A percentile compares a stretch with the other conserved stretches of the same genome.
These are phyloP conservation scores for Albizia julibrissin DNA, from an alignment of 306 rosid genomes.

Conservation along the genomic window DNA sequence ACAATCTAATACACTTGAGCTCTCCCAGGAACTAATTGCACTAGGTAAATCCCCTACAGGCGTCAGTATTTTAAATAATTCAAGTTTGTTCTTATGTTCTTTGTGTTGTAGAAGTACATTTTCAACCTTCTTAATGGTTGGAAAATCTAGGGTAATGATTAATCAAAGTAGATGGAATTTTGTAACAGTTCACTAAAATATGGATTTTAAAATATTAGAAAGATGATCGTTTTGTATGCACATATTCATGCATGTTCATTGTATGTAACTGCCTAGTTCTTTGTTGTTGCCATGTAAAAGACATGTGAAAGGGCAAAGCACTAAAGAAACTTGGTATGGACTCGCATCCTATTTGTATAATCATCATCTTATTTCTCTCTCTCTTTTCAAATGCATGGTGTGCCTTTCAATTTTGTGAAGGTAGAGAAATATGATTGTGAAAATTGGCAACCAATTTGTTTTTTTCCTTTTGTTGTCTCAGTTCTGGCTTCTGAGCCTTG, in stretches of 20 bases:
- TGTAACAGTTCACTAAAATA: too few relatives aligned
- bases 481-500: neutral
- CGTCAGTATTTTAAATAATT: conserved; percentile 54
- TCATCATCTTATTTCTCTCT: neutral
- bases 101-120: neutral
- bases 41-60: conserved; percentile 25
- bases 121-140: too few relatives aligned
- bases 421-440: neutral
- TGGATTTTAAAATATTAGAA: too few relatives aligned
- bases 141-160: too few relatives aligned
- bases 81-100: neutral
- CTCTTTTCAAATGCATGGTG: neutral
- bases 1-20: conserved; percentile 56
- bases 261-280: too few relatives aligned
- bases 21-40: conserved; percentile 46
- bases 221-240: too few relatives aligned
- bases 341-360: too few relatives aligned
- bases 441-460: neutral
- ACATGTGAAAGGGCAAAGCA: too few relatives aligned
- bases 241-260: too few relatives aligned
- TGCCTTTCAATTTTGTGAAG: neutral
- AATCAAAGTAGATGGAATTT: too few relatives aligned
- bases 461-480: neutral
- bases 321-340: too few relatives aligned
- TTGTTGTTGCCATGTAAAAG: too few relatives aligned